Base-by-base conservation (phyloP, 495 filamentous ascomycete genomes). In the Trichocladium uniseriatum region DNA sequence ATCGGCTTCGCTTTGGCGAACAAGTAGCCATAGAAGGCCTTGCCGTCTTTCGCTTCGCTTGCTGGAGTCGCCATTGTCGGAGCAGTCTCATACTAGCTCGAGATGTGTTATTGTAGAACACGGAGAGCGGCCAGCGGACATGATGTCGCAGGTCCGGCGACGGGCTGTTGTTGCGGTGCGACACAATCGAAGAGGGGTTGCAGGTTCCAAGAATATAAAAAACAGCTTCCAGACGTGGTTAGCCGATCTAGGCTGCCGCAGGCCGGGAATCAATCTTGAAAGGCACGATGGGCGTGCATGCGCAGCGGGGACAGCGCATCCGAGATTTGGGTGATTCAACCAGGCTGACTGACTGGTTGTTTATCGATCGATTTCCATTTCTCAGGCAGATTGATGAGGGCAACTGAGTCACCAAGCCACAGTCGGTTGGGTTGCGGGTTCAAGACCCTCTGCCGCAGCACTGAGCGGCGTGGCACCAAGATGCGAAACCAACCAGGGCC, bases 21-120 rank as follows among this genome's bases (percentile, higher is more conserved):
- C 54, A 97, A 68, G 54, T 87, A 87, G 14, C 87, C 89, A 77
- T 91, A 97, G 62, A 80, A 87, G 29, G 65, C 56, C 38, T 65
- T 65, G 31, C 51, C 61, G 47, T 60, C 60, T 18, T 54, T 50
- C 2, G 48, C 27, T 7, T 59, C 52, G 49, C 39, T 24, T 36
- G 48, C 35, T 51, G 55, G 6, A 44, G 48, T 49, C 41, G 55
- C 53, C 60, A 63, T 63, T 38, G 50, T 47, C 20, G 46, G 18
- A 22, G 35, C 16, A 22, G 3, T 15, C 24, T 51, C 52, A 51
- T 47, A 28, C 19, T 49, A n/a, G 39, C 43, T 19, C 20, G 21
- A 16, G 8, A 34, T 45, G 29, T 11, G 46, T 40, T 16, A 38
- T 40, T 16, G 38, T 31, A 10, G n/a, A 7, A 29, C 16, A 18